These are phyloP conservation scores for Lolium multiflorum DNA, from an alignment of 176 grass and related monocot genomes.

Conservation along the genomic window DNA sequence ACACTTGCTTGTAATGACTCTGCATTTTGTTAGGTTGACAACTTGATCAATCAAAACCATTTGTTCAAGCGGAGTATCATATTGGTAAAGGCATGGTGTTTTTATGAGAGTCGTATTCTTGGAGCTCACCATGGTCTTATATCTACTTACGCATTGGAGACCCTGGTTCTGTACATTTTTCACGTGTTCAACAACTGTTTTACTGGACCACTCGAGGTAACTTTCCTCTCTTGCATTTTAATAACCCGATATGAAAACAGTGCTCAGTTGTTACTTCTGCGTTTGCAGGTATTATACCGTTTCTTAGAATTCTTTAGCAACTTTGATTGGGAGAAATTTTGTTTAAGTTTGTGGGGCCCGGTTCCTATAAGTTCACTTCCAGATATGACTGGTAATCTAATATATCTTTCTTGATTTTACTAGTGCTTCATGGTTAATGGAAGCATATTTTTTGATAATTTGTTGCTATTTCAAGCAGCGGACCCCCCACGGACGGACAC, in stretches of 20 bases:
- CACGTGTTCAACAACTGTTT: constrained; percentile 92
- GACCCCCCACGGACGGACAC: constrained; percentile 71
- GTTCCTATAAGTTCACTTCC: constrained; percentile 95
- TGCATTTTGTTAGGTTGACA: constrained; percentile 66
- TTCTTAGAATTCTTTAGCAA: constrained; percentile 98
- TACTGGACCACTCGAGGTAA: constrained; percentile 93
- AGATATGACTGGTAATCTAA: constrained; percentile 76
- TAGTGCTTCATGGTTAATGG: constrained; percentile 24
- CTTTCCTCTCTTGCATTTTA: constrained; percentile 37
- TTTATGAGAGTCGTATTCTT: constrained; percentile 95
- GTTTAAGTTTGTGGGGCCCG: constrained; percentile 84
- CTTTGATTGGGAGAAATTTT: constrained; percentile 95
- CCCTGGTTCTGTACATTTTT: constrained; percentile 97
- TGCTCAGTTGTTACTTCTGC: constrained; percentile 47
- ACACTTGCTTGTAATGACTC: constrained; percentile 47
- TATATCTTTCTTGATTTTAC: constrained; percentile 31
- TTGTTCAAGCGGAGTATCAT: constrained; percentile 98
- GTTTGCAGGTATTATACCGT: constrained; percentile 81
- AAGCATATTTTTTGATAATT: constrained; percentile 23
- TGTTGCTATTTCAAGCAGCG: constrained; percentile 61
- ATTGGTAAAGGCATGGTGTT: constrained; percentile 98
- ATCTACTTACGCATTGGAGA: constrained; percentile 98
- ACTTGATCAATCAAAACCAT: constrained; percentile 75
- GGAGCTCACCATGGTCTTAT: constrained; percentile 99
- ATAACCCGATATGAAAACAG: constrained; percentile 14